Conservation (phyloP, 176 grass and related monocot genomes). For the Saccharum officinarum region DNA sequence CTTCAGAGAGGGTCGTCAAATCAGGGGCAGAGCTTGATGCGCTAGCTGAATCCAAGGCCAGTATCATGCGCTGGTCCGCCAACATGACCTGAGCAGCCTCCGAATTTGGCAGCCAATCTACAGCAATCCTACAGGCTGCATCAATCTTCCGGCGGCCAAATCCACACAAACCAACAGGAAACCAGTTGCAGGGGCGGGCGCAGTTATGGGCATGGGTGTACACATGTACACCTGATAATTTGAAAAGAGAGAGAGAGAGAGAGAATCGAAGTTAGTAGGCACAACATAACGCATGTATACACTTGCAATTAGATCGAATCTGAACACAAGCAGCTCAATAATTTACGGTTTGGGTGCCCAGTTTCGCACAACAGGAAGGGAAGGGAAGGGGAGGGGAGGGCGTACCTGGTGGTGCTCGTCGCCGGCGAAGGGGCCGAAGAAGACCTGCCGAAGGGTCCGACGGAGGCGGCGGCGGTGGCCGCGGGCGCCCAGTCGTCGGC, state of each 20-base stretch:
- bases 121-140: not conserved
- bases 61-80: not conserved
- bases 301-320: not conserved
- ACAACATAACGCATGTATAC: not conserved
- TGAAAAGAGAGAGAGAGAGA: too few relatives aligned
- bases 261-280: not conserved
- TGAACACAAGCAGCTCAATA: not conserved
- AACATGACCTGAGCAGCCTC: conserved; percentile 31
- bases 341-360: not conserved
- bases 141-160: conserved; percentile 25
- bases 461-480: not conserved
- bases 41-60: conserved; percentile 19
- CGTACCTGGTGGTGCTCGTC: not conserved
- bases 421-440: not conserved
- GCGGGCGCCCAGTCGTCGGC: not conserved
- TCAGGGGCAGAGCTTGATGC: conserved; percentile 26
- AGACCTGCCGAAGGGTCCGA: not conserved
- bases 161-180: not conserved
- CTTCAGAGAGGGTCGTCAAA: not conserved
- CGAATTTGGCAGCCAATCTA: not conserved
- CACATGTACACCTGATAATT: not conserved
- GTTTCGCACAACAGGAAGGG: not conserved
- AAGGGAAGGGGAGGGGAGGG: not conserved
- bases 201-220: not conserved
- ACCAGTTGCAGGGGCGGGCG: not conserved